These are phyloP conservation scores for Sapria himalayana DNA, from an alignment of 345 rosid genomes.

Conservation along the genomic window DNA sequence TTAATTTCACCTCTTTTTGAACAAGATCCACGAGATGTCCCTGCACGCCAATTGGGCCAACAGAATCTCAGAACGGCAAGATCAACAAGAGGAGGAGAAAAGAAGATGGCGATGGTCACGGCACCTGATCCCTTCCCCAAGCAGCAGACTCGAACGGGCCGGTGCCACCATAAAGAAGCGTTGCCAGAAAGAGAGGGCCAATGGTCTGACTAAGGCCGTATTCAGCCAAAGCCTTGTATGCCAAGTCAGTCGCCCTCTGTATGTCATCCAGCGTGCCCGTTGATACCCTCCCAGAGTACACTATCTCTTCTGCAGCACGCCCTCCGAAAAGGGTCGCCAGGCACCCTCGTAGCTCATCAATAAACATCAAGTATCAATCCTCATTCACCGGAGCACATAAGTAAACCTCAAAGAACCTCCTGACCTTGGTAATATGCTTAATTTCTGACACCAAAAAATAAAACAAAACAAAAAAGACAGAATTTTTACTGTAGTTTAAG, in stretches of 20 bases:
- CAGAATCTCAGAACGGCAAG: too few relatives aligned
- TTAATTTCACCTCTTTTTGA: slow-evolving; percentile 58
- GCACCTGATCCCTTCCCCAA: slow-evolving; percentile 90
- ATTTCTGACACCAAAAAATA: slow-evolving; percentile 30
- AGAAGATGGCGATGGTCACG: neutral
- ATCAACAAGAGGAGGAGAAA: slow-evolving; percentile 2
- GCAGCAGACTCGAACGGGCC: slow-evolving; percentile 45
- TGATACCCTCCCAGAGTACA: slow-evolving; percentile 75
- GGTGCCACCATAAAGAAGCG: slow-evolving; percentile 71
- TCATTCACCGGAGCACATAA: slow-evolving; percentile 62
- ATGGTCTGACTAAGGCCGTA: slow-evolving; percentile 78
- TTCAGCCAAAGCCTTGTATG: slow-evolving; percentile 93
- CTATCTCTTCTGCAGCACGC: slow-evolving; percentile 91
- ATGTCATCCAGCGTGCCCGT: slow-evolving; percentile 97
- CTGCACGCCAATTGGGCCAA: too few relatives aligned
- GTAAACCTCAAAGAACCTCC: slow-evolving; percentile 96
- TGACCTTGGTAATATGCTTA: slow-evolving; percentile 93
- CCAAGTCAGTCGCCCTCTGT: slow-evolving; percentile 81
- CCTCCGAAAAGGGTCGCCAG: slow-evolving; percentile 96
- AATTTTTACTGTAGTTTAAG: neutral
- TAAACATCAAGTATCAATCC: slow-evolving; percentile 80
- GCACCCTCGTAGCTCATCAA: slow-evolving; percentile 84
- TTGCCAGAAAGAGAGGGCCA: slow-evolving; percentile 76
- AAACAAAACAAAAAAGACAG: too few relatives aligned
- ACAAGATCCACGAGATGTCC: slow-evolving; percentile 82